A percentile compares a stretch with the other conserved stretches of the same genome.
These are phyloP conservation scores for Candida pseudofarinosa DNA, from an alignment of 805 yeast genomes.

Conservation along the genomic window DNA sequence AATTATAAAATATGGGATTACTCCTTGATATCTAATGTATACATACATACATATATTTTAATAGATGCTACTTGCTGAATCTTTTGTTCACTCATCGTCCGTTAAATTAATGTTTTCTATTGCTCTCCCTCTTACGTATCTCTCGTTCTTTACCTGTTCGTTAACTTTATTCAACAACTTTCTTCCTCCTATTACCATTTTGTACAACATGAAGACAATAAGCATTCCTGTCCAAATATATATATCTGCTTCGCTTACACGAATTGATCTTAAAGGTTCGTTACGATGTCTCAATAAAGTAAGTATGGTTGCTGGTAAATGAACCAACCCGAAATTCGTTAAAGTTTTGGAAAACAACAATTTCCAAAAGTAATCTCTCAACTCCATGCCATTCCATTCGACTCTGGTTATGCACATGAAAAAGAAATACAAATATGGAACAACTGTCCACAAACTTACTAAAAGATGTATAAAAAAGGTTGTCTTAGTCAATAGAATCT, in stretches of 20 bases:
- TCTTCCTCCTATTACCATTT: slow-evolving; percentile 8
- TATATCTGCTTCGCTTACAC: slow-evolving; percentile 4
- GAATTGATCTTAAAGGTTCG: slow-evolving; percentile 1
- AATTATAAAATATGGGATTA: not conserved
- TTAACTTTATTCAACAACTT: slow-evolving; percentile 19
- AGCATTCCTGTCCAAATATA: slow-evolving; percentile 12
- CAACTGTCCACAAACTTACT: slow-evolving; percentile 17
- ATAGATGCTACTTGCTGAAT: not conserved
- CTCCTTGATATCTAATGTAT: not conserved
- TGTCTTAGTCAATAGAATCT: slow-evolving; percentile 6
- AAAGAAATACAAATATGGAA: slow-evolving; percentile 9
- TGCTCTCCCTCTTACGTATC: slow-evolving; percentile 54
- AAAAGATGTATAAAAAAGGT: slow-evolving; percentile 12
- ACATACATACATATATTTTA: not conserved
- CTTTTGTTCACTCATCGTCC: slow-evolving; percentile 5
- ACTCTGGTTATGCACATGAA: slow-evolving; percentile 4
- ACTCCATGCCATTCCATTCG: slow-evolving; percentile 3
- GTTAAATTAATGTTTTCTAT: slow-evolving; percentile 37
- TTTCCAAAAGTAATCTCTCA: slow-evolving; percentile 5
- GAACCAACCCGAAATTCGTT: slow-evolving; percentile 10
- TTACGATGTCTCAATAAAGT: slow-evolving; percentile 1
- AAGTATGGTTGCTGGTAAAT: slow-evolving; percentile 8
- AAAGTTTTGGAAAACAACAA: slow-evolving; percentile 10
- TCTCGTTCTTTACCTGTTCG: slow-evolving; percentile 53
- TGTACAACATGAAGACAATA: slow-evolving; percentile 8